Evolutionary conservation across 2,329 filamentous ascomycete species (phyloP).

Genomic region (Keithomyces neogunnii): DNA sequence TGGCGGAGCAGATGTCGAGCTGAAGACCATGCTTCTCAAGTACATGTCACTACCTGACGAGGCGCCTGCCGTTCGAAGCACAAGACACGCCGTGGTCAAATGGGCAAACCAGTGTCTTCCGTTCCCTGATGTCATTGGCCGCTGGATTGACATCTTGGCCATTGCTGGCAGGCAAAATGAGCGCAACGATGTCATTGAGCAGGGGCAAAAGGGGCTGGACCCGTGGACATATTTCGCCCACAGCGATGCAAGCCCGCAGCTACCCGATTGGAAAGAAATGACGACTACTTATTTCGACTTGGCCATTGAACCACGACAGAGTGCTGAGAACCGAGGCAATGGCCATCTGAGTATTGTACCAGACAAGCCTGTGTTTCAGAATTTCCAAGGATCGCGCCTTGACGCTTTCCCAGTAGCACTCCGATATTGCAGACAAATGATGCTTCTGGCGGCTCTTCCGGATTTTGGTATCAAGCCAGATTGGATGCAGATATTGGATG

Average conservation of each 20-base stretch:
- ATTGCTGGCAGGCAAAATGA: constrained; percentile 58
- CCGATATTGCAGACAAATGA: constrained; percentile 52
- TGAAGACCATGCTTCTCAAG: constrained; percentile 52
- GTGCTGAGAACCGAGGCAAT: neutral
- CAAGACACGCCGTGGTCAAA: constrained; percentile 73
- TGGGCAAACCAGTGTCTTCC: constrained; percentile 85
- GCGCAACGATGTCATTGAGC: constrained; percentile 77
- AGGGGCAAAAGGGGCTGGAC: constrained; percentile 81
- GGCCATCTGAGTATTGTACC: neutral
- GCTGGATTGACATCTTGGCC: constrained; percentile 85
- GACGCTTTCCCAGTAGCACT: constrained; percentile 61
- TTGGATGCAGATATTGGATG: constrained; percentile 76
- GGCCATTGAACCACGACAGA: constrained; percentile 18
- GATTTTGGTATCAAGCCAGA: constrained; percentile 60
- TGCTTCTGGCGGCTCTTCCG: constrained; percentile 40
- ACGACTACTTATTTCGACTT: constrained; percentile 39
- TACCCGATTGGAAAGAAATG: constrained; percentile 46
- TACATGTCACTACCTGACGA: constrained; percentile 53
- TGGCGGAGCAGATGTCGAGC: constrained; percentile 19
- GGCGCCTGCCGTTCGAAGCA: constrained; percentile 54
- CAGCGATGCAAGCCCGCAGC: constrained; percentile 27
- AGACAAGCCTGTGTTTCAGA: constrained; percentile 26
- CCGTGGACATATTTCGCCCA: constrained; percentile 45
- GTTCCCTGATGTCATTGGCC: constrained; percentile 67
- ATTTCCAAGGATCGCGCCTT: constrained; percentile 37